phyloP scores from a whole-genome alignment of 352 stramenopile genomes.

The Pythium phragmiticola region DNA sequence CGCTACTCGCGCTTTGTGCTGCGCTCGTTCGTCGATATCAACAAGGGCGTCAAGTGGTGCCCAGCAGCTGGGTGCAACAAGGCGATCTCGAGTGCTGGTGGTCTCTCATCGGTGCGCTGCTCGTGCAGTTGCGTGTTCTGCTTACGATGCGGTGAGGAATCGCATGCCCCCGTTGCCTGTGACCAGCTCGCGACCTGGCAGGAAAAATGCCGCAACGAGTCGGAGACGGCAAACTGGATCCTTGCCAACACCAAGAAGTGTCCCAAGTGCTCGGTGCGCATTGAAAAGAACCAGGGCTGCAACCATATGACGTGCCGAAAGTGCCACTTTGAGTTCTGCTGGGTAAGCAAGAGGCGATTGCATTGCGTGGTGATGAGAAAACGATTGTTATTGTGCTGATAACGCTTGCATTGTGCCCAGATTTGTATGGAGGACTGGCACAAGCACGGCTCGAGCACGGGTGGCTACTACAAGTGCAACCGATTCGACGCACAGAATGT shows the following conservation, averaged over 20 bases:
- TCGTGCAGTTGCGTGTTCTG: constrained; percentile 89
- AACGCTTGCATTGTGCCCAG: constrained; percentile 19
- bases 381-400: not conserved
- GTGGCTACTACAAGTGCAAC: constrained; percentile 99
- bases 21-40: constrained; percentile 98
- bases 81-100: constrained; percentile 87
- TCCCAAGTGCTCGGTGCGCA: constrained; percentile 97
- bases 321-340: constrained; percentile 97
- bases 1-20: constrained; percentile 94
- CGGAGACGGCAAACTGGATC: constrained; percentile 99
- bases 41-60: constrained; percentile 97
- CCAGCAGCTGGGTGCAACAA: constrained; percentile 95
- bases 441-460: constrained; percentile 95
- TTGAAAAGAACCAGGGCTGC: constrained; percentile 99
- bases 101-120: constrained; percentile 76
- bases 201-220: constrained; percentile 98
- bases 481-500: constrained; percentile 88
- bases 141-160: constrained; percentile 95
- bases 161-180: constrained; percentile 93
- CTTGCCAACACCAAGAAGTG: constrained; percentile 99
- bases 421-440: constrained; percentile 96
- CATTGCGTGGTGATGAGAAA: not conserved
- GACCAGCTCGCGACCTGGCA: constrained; percentile 92
- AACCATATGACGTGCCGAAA: constrained; percentile 99
- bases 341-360: constrained; percentile 43